Evolutionary conservation across 2,329 filamentous ascomycete species (phyloP).

Genomic region (Incumbomyces lentus): DNA sequence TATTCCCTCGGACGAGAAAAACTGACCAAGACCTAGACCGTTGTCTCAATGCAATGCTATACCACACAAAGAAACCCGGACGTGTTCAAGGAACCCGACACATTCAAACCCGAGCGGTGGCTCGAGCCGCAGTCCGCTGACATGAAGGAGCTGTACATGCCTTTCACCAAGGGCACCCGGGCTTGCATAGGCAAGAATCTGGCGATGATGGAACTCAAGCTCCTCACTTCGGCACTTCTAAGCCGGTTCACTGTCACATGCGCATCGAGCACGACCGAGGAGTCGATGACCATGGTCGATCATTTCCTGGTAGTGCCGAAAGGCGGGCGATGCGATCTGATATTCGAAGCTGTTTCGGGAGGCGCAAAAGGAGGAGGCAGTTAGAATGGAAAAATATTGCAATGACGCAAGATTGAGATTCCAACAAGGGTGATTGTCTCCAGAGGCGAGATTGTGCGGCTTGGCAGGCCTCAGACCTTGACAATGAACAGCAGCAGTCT

Average conservation of each 20-base stretch:
- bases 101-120: conserved; percentile 16
- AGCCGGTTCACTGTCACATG: conserved; percentile 3
- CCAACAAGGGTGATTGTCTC: no score
- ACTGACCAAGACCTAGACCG: conserved; percentile 3
- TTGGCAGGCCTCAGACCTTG: no score
- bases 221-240: conserved; percentile 12
- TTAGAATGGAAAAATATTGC: no score
- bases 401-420: no score
- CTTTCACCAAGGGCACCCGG: conserved; percentile 16
- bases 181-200: conserved; percentile 19
- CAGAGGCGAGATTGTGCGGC: no score
- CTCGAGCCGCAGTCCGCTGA: conserved; percentile 6
- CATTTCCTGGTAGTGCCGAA: conserved; percentile 9
- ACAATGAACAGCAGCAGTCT: no score
- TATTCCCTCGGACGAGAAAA: neutral
- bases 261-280: conserved; percentile 4
- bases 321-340: conserved; percentile 9
- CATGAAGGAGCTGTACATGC: conserved; percentile 10
- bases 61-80: conserved; percentile 10
- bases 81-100: conserved; percentile 12
- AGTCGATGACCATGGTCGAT: conserved; percentile 8
- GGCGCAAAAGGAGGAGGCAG: no score
- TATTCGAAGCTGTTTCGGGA: conserved; percentile 2
- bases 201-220: conserved; percentile 17
- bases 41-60: conserved; percentile 10